Evolutionary conservation across 2,329 filamentous ascomycete genomes (phyloP), one percentile per base, ranked within the genome.

Genomic region (Rugonectria rugulosa): DNA sequence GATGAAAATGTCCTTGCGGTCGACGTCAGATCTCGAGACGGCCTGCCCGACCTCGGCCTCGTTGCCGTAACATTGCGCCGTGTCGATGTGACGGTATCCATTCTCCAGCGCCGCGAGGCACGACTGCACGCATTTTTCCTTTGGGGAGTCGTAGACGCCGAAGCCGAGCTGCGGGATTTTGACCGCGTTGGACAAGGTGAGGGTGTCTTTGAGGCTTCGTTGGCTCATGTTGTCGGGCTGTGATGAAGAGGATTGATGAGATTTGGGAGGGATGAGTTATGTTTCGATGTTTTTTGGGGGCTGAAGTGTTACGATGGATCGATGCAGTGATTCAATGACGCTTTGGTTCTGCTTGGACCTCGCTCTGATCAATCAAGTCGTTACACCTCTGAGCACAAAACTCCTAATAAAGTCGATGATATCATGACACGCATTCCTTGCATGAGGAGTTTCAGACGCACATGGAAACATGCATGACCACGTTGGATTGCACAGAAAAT

Each of bases 151-250:
- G 72, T 88, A 91, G 53, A 91, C 87, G 47, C 88, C 88, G 65
- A 91, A 90, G 3, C 88, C 88, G 5, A 91, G 79, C 42, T 79
- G 81, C 11, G 88, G 88, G 19, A 91, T 88, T 24, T 53, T 42
- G 14, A 54, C 17, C 1, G 43, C 45, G 26, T 68, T 69, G 6
- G 61, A 52, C 4, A 74, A 51, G 1, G 58, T 42, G 15, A 73
- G 37, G 0, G 62, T 60, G 3, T 68, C 59, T 2, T 56, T 46
- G 11, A 65, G 53, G 14, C 56, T 53, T 24, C 52, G 60, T 60
- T 21, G 56, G 45, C 56, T 52, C 52, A 32, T n/a, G n/a, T 10
- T 14, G 4, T 23, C 17, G 3, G 26, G 15, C 14, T 24, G 14
- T 12, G 26, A 24, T 29, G 23, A 34, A 10, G 12, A 32, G 15